Evolutionary conservation across 1,284 basidiomycete species (phyloP), one percentile per base, ranked within the genome.

Genomic region (Caloboletus firmus): DNA sequence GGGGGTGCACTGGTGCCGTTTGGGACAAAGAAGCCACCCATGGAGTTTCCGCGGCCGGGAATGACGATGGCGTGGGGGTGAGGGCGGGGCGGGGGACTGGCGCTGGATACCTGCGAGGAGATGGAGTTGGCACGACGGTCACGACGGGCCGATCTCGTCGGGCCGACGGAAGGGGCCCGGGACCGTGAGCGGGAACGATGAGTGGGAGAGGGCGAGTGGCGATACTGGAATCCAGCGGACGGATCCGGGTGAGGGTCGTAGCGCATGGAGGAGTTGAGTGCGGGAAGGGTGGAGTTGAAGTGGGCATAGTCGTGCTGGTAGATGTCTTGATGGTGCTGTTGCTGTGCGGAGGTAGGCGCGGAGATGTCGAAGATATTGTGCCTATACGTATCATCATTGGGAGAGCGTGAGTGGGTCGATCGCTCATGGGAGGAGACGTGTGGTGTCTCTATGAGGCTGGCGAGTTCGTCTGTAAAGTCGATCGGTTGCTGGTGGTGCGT

Each of bases 341-440:
- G 68, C 11, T 62, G 59, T n/a, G 62, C 39, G 22, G 63, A 49
- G 5, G 64, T 46, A 15, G 79, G 76, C 2, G 79, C 78, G 51
- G 78, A 78, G 67, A 87, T 83, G 70, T 89, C 86, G 49, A 88
- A 89, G 64, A 89, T 87, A 71, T 86, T 85, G 74, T 87, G 86
- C 5, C 82, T 78, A 43, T 72, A 73, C 17, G 71, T 67, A 22
- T 74, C 71, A 42, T 71, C 70, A 56, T 76, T 68, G 59, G 67
- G 60, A 0, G 63, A 62, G 54, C 69, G 71, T 2, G 64, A 60
- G 37, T 69, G 56, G 28, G 67, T 68, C 0, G 69, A 69, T 56
- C 72, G 66, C 51, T 68, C 78, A 56, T 79, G 74, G 12, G 75
- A 73, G 47, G 68, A 64, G 54, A 71, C 62, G 60, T 74, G 75